Base-by-base conservation (phyloP, 129 eudicot genomes). In the Flaveria ramosissima region DNA sequence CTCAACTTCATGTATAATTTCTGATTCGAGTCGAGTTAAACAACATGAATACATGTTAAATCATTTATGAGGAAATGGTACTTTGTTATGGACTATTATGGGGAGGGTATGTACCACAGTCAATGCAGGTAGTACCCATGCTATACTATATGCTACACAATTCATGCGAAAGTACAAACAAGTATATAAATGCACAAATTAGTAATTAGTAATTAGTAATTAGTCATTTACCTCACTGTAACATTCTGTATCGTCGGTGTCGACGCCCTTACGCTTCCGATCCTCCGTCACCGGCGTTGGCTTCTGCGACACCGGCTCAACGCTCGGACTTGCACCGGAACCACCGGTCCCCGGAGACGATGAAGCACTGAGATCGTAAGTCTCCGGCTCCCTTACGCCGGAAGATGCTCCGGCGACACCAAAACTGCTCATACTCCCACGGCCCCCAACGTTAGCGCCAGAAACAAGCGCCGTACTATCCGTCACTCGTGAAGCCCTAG, bases 201-300 rank as follows among this genome's bases (percentile, higher is more conserved):
- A 41, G 76, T 21, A 72, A 52, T 47, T 1, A 2, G 21, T 51
- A 14, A 42, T 32, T 32, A 2, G 30, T 27, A 27, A 27, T 36
- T 17, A 42, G 50, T 36, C n/a, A 69, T 80, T 84, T 78, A 92
- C 97, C 88, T 92, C 89, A 69, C 88, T 88, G 72, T 70, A 87
- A 80, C 89, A 81, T 62, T 92, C 91, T 16, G 86, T 72, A 7
- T 78, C 86, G 66, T 83, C 86, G 12, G 80, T 56, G 7, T 78
- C 86, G 57, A 75, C 61, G 27, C 83, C 86, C 45, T 83, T 83
- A 4, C 80, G 65, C 26, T 83, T 83, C 80, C 83, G 79, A 77
- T 78, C 82, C 30, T 30, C 89, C 16, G 73, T 65, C 62, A 52
- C 68, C 51, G 83, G 70, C 30, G 68, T 77, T 50, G 57, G 84